phyloP scores from a whole-genome alignment of 2,329 filamentous ascomycete genomes.

The Gliomastix tumulicola region DNA sequence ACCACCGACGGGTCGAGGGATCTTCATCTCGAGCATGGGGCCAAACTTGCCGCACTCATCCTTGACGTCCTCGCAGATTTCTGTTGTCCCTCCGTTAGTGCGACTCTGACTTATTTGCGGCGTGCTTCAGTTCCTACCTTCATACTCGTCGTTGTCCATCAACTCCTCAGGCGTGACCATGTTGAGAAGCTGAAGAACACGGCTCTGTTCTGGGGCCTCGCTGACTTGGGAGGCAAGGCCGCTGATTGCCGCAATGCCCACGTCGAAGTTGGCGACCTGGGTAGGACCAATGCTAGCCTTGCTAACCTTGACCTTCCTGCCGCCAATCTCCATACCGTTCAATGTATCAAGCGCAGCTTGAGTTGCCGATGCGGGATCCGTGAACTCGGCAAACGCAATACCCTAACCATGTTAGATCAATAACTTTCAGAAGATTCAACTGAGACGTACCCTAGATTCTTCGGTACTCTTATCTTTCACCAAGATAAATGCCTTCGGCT shows the following conservation, averaged over 20 bases:
- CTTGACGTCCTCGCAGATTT: conserved; percentile 91
- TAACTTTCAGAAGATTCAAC: no score
- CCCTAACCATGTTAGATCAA: conserved; percentile 59
- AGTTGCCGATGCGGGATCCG: conserved; percentile 62
- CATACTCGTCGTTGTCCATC: conserved; percentile 89
- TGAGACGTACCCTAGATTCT: conserved; percentile 73
- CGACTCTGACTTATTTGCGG: no score
- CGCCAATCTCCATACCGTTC: conserved; percentile 88
- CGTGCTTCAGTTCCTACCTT: no score
- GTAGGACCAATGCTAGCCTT: conserved; percentile 90
- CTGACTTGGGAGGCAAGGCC: conserved; percentile 90
- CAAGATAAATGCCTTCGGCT: conserved; percentile 84
- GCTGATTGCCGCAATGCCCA: conserved; percentile 96
- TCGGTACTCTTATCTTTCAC: conserved; percentile 82
- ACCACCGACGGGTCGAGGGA: conserved; percentile 79
- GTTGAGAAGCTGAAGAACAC: conserved; percentile 88
- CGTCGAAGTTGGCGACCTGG: conserved; percentile 87
- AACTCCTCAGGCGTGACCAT: conserved; percentile 98
- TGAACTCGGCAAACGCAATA: conserved; percentile 94
- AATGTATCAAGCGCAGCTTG: conserved; percentile 84
- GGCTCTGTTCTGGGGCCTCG: conserved; percentile 68
- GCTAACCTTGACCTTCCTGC: conserved; percentile 75
- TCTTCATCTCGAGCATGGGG: conserved; percentile 78
- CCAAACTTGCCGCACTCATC: conserved; percentile 95
- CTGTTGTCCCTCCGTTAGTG: conserved; percentile 45